Base-by-base conservation (phyloP, 1,139 yeast species). In the Taiozyma sp. region DNA sequence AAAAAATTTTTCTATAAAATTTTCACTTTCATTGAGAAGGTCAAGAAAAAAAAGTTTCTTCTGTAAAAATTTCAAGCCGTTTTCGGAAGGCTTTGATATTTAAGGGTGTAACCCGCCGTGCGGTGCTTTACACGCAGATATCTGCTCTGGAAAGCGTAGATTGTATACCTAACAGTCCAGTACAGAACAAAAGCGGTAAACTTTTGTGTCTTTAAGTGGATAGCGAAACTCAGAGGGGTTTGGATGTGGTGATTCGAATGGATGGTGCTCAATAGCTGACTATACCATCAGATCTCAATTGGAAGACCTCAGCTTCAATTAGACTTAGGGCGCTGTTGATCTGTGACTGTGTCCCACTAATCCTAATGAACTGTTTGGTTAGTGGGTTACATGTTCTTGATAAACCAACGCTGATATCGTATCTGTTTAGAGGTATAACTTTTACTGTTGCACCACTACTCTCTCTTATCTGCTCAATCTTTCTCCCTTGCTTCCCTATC, bases 401-500 rank as follows among this genome's bases (percentile, higher is more conserved):
- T 5, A 44, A 38, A n/a, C 22, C 40, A 27, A 48, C 54, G n/a
- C 38, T 43, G 12, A 52, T 43, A 34, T 58, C 58, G 27, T 45
- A 43, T 9, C 48, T 47, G 30, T 60, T 52, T 19, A 69, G 51
- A 1, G 73, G 73, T 4, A 69, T 53, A 5, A 70, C 61, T 45
- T 68, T 68, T 28, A 71, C 59, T 22, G 54, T 58, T 8, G 72
- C 70, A 1, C 54, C 50, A 1, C 70, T 61, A 14, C 38, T 28
- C 8, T 57, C 53, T 42, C 73, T 55, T 12, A 70, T 53, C 4
- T 42, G 41, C 42, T 60, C 62, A 14, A 71, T 69, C 43, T 66
- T 56, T 13, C 51, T 27, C 2, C 74, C 74, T 14, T 55, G 54
- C 16, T 54, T 58, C 2, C 74, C 74, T 38, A 71, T 70, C 22